A percentile compares a stretch with the other conserved stretches of the same genome.
phyloP scores from a whole-genome alignment of 2,329 filamentous ascomycete species.

The Aspergillus aculeatinus region DNA sequence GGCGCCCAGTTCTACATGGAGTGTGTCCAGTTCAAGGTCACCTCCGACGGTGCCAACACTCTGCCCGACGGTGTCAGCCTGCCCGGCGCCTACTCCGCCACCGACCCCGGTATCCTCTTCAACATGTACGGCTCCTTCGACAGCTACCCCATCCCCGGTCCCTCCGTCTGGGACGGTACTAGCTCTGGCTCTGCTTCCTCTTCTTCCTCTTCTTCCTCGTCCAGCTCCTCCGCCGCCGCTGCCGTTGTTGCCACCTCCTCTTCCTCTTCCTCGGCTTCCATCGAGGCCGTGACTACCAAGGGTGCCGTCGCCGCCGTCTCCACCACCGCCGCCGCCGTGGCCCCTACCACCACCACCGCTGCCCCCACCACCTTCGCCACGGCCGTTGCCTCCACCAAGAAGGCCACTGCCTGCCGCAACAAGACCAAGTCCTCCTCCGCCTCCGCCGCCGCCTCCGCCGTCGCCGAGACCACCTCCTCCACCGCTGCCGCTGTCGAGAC shows the following conservation, averaged over 20 bases:
- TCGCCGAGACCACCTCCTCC: constrained; percentile 1
- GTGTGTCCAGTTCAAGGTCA: constrained; percentile 25
- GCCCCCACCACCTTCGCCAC: constrained; percentile 10
- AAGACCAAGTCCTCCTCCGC: background rate
- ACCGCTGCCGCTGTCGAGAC: constrained; percentile 1
- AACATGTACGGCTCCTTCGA: constrained; percentile 20
- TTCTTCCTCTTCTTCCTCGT: background rate
- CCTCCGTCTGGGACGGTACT: constrained; percentile 23
- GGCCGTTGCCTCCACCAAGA: background rate
- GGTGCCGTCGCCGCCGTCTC: constrained; percentile 1
- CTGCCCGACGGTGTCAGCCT: constrained; percentile 22
- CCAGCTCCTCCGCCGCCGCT: background rate
- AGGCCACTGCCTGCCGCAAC: background rate
- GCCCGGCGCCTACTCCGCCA: constrained; percentile 21
- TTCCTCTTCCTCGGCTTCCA: constrained; percentile 5
- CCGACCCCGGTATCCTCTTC: constrained; percentile 20
- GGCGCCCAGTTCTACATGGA: constrained; percentile 28
- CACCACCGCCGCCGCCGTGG: background rate
- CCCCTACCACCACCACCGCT: constrained; percentile 5
- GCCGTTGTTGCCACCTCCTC: constrained; percentile 7
- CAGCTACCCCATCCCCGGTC: constrained; percentile 24
- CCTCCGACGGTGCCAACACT: constrained; percentile 18
- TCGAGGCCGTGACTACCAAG: constrained; percentile 3
- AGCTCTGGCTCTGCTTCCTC: constrained; percentile 14
- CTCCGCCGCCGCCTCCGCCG: background rate